Evolutionary conservation across 116 monocot genomes (phyloP), one percentile per base, ranked within the genome.

Genomic region (Thalassia testudinum): DNA sequence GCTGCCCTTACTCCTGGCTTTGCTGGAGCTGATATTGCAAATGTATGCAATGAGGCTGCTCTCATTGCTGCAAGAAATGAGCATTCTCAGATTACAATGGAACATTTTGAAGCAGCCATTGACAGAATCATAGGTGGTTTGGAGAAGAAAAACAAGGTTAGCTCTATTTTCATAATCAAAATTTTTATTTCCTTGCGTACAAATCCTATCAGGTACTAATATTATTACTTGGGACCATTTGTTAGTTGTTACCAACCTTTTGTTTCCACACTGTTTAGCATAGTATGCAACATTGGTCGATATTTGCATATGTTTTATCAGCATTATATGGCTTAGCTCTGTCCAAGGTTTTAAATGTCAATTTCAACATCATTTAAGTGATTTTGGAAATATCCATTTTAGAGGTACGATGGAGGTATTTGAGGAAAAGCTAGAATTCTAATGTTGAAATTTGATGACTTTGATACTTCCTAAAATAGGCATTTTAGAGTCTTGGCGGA

Each of bases 1-100:
- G 99, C 99, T 42, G 99, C 99, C 22, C 79, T 99, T n/a, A 99
- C 99, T 34, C 99, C 99, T 75, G 99, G 97, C 30, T 99, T 99
- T 73, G 80, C 99, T 52, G 99, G 99, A 58, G 99, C 99, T 57
- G 99, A 99, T 42, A 99, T 99, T 71, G 99, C 99, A 19, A 99
- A 99, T 75, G 78, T 99, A 27, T 90, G 90, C 56, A 99, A 90
- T 67, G 90, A 99, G 54, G 99, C 90, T 66, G 90, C 99, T 57
- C 61, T 99, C 21, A 74, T 99, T 56, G 90, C 99, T 59, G 99
- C 86, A 17, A 79, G 99, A 63, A 54, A 5, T 57, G 90, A 99
- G 55, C 59, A 73, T 30, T 53, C 59, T 19, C 62, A 75, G 30
- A 78, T 99, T 23, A 78, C 77, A 28, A 82, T 90, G 80, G 65